These are phyloP conservation scores for Penicillium tannophilum DNA, from an alignment of 495 filamentous ascomycete species.

Conservation along the genomic window DNA sequence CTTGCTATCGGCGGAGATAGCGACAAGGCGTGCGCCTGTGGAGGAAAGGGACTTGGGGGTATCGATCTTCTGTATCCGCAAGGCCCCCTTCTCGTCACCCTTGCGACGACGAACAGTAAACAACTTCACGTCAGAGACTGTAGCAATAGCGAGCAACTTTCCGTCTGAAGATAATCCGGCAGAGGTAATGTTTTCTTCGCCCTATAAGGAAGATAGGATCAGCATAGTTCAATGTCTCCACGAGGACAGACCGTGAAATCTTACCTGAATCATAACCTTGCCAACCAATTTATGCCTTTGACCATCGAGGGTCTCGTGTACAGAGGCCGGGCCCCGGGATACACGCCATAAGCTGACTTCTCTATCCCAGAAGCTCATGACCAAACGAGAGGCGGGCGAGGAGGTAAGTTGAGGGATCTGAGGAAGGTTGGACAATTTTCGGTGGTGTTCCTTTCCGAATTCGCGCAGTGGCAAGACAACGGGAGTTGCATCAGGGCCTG, in stretches of 20 bases:
- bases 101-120: constrained; percentile 59
- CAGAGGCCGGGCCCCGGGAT: constrained; percentile 39
- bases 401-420: constrained; percentile 72
- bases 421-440: constrained; percentile 75
- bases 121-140: constrained; percentile 72
- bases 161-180: constrained; percentile 74
- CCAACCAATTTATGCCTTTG: constrained; percentile 63
- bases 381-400: constrained; percentile 66
- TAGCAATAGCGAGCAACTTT: constrained; percentile 74
- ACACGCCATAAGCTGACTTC: constrained; percentile 85
- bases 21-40: constrained; percentile 66
- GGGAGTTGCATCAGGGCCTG: constrained; percentile 83
- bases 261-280: constrained; percentile 65
- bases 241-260: not conserved
- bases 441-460: constrained; percentile 79
- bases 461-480: constrained; percentile 77
- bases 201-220: constrained; percentile 39
- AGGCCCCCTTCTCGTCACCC: constrained; percentile 49
- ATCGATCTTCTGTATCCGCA: constrained; percentile 71
- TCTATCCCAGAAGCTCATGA: constrained; percentile 93
- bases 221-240: not conserved
- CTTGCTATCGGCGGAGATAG: constrained; percentile 52
- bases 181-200: constrained; percentile 85
- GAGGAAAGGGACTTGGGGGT: constrained; percentile 48
- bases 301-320: constrained; percentile 46